phyloP scores from a whole-genome alignment of 305 asterid genomes.

The Ajuga reptans region DNA sequence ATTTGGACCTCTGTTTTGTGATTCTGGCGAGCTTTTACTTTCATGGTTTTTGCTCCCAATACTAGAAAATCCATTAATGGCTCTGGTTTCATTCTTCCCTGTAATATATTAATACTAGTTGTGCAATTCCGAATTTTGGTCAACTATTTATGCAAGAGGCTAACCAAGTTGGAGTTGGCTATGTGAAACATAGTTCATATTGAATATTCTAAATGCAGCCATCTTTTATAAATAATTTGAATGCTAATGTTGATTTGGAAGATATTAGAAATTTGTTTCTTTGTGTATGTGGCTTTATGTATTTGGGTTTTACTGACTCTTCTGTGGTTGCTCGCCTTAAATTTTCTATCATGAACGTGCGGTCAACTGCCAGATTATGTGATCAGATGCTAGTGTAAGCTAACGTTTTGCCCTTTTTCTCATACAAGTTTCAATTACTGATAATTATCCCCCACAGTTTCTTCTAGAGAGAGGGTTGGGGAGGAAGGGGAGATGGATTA shows the following conservation, averaged over 20 bases:
- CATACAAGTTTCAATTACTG: background rate
- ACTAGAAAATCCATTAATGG: background rate
- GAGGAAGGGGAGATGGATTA: background rate
- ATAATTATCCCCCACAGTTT: background rate
- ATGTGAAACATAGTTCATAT: background rate
- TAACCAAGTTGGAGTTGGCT: background rate
- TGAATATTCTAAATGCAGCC: background rate
- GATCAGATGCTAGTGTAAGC: background rate
- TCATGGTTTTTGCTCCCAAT: background rate
- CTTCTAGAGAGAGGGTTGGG: background rate
- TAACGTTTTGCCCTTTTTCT: background rate
- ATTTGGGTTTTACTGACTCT: background rate
- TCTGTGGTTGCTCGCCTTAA: background rate
- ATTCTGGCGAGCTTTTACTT: background rate
- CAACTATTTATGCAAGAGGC: background rate
- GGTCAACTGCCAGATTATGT: conserved; percentile 6
- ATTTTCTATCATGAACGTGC: background rate
- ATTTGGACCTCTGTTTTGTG: conserved; percentile 10
- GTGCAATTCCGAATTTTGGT: background rate
- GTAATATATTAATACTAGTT: background rate
- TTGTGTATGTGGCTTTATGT: background rate
- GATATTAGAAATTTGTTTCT: background rate
- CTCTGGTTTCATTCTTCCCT: background rate
- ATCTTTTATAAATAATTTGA: background rate
- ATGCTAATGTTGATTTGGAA: background rate